A percentile compares a stretch with the other conserved stretches of the same genome.
These are phyloP conservation scores for Aspergillus tubingensis DNA, from an alignment of 2,329 filamentous ascomycete genomes.

Conservation along the genomic window DNA sequence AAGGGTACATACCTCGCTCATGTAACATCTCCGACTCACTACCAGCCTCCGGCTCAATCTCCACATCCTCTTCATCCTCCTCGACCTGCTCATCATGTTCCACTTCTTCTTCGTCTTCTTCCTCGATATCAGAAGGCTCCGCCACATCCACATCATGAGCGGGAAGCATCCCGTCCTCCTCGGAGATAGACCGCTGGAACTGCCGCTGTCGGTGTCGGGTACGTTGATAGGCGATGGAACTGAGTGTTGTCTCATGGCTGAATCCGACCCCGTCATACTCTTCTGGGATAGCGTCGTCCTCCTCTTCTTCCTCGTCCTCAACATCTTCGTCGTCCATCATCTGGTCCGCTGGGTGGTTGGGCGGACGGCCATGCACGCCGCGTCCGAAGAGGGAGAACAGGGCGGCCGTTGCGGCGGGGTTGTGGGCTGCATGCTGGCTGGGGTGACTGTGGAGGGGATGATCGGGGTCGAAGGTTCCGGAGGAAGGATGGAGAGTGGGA, in stretches of 20 bases:
- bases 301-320: background rate
- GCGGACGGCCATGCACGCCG: conserved; percentile 14
- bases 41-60: background rate
- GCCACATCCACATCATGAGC: background rate
- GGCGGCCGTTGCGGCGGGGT: conserved; percentile 24
- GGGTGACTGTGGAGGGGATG: conserved; percentile 21
- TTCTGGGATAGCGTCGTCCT: background rate
- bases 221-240: too few relatives aligned
- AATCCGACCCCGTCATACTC: too few relatives aligned
- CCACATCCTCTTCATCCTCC: conserved; percentile 23
- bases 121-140: background rate
- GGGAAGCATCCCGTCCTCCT: background rate
- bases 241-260: too few relatives aligned
- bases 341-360: background rate
- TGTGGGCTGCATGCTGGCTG: background rate
- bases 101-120: background rate
- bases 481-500: conserved; percentile 30
- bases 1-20: conserved; percentile 32
- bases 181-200: background rate
- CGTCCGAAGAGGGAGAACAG: conserved; percentile 24
- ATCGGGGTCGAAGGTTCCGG: conserved; percentile 26
- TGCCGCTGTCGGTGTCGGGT: too few relatives aligned
- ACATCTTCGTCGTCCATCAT: conserved; percentile 8
- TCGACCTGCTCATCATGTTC: conserved; percentile 7
- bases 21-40: conserved; percentile 31